Conservation (phyloP, 202 grass and related monocot species). For the Setaria viridis region DNA sequence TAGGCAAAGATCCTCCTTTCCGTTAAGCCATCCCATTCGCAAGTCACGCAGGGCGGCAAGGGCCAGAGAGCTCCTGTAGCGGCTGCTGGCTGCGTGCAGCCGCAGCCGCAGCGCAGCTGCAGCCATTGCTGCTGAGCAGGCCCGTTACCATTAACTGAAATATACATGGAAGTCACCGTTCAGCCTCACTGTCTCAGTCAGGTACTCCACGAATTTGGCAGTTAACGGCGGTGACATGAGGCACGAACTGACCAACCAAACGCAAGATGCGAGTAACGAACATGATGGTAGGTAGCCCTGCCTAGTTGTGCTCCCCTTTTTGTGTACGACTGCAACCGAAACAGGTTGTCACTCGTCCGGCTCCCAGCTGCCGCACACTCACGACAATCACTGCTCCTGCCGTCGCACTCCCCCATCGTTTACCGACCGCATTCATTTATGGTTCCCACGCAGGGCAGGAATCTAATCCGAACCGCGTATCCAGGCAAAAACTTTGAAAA, state of each 20-base stretch:
- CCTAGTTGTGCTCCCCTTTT: not conserved
- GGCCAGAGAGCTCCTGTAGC: no score
- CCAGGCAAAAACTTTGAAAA: not conserved
- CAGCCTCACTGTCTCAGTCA: no score
- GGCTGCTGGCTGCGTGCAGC: no score
- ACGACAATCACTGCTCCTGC: not conserved
- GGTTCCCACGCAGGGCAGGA: not conserved
- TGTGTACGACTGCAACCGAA: not conserved
- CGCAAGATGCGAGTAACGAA: not conserved
- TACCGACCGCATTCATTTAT: not conserved
- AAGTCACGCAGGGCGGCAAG: no score
- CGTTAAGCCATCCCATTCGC: no score
- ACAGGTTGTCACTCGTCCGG: not conserved
- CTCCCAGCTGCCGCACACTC: not conserved
- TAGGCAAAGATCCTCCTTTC: no score
- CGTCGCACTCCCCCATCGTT: not conserved
- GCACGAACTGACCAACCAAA: not conserved
- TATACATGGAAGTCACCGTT: no score
- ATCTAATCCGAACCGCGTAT: constrained; percentile 17
- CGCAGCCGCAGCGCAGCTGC: no score
- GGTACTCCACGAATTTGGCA: no score
- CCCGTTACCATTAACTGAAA: no score
- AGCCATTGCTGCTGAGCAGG: no score
- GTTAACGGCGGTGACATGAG: no score
- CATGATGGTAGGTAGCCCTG: constrained; percentile 11